These are phyloP conservation scores for Trametes pubescens DNA, from an alignment of 1,284 basidiomycete species.

Conservation along the genomic window DNA sequence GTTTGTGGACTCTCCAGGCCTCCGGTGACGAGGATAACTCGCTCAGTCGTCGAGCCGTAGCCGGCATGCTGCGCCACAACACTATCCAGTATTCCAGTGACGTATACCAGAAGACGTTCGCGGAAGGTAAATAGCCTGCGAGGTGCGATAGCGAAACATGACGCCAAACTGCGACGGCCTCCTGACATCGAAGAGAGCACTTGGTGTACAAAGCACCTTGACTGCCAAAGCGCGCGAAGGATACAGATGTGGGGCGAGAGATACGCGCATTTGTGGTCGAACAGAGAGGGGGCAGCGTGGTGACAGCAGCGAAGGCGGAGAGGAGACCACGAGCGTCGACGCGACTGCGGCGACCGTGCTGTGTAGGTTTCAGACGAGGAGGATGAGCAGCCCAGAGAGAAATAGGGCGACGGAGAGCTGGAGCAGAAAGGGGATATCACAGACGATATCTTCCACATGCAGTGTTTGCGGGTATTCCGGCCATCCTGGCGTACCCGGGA, in stretches of 20 bases:
- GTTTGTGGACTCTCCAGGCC: background rate
- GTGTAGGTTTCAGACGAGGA: conserved; percentile 6
- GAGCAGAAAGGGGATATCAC: conserved; percentile 27
- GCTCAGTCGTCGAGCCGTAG: too few species aligned
- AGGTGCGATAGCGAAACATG: background rate
- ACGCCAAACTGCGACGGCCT: background rate
- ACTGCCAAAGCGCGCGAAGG: background rate
- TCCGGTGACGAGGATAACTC: too few species aligned
- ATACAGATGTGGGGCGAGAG: background rate
- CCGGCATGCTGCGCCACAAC: too few species aligned
- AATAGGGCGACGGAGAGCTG: conserved; percentile 25
- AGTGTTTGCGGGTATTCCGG: conserved; percentile 17
- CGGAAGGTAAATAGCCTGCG: too few species aligned
- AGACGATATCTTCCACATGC: conserved; percentile 23
- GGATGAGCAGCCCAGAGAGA: conserved; percentile 26
- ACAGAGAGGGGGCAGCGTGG: background rate
- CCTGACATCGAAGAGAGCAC: background rate
- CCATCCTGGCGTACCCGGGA: conserved; percentile 27
- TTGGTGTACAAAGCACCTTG: background rate
- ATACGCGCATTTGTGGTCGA: background rate
- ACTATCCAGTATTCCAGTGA: too few species aligned
- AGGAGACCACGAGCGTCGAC: background rate
- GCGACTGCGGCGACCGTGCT: background rate
- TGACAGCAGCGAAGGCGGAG: background rate
- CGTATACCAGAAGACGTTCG: background rate